phyloP scores from a whole-genome alignment of 1,139 yeast species.

The Pichia sp. region DNA sequence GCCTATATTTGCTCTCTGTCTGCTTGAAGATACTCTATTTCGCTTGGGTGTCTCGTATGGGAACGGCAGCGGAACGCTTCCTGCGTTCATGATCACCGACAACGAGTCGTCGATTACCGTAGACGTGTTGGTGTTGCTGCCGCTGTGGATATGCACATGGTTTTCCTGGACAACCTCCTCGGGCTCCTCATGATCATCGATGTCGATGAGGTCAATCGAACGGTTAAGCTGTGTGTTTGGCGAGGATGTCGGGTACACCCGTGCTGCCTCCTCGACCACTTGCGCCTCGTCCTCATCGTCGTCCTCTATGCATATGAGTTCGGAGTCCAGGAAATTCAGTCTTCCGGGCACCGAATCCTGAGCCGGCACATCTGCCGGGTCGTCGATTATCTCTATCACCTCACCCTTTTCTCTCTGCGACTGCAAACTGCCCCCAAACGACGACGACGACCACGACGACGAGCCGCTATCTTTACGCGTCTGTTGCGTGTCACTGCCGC shows the following conservation, averaged over 20 bases:
- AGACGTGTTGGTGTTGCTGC: not conserved
- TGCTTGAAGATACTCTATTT: not conserved
- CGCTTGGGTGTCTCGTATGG: not conserved
- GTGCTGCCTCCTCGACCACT: not conserved
- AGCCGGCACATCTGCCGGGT: not conserved
- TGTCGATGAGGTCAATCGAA: not conserved
- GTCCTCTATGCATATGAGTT: constrained; percentile 3
- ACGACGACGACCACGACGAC: not conserved
- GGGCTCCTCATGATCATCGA: not conserved
- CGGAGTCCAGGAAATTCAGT: not conserved
- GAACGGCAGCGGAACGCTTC: not conserved
- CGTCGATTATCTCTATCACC: not conserved
- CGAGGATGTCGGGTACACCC: constrained; percentile 7
- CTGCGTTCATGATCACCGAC: not conserved
- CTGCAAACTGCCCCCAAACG: not conserved
- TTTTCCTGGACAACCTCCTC: not conserved
- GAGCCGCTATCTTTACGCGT: not conserved
- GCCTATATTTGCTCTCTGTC: not conserved
- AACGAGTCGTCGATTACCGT: not conserved
- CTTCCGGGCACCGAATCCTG: not conserved
- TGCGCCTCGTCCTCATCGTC: not conserved
- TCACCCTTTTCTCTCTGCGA: not conserved
- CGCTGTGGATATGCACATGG: not conserved
- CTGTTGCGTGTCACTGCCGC: not conserved
- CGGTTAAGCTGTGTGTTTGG: not conserved